A percentile compares a stretch with the other conserved stretches of the same genome.
These are phyloP conservation scores for Gypsophila paniculata DNA, from an alignment of 179 eudicot genomes.

Conservation along the genomic window DNA sequence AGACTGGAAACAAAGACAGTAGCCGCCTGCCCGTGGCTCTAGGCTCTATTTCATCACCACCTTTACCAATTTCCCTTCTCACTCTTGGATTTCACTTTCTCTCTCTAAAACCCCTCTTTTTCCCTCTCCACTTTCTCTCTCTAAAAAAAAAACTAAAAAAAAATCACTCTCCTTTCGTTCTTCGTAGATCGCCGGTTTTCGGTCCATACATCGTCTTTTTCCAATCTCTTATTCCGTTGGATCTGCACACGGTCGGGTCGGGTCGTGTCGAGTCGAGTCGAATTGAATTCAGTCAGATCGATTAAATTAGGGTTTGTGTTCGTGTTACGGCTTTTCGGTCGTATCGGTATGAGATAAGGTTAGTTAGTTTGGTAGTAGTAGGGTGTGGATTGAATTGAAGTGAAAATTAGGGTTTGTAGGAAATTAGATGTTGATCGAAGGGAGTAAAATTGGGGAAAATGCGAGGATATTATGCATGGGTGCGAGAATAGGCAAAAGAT, in stretches of 20 bases:
- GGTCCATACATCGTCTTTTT: background rate
- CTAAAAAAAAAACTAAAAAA: background rate
- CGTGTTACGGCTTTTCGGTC: background rate
- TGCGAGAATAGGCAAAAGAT: slow-evolving; percentile 34
- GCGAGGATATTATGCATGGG: slow-evolving; percentile 59
- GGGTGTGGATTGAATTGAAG: too few relatives aligned
- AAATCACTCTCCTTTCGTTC: background rate
- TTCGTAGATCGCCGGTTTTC: slow-evolving; percentile 4
- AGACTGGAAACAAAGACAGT: too few relatives aligned
- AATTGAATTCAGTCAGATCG: slow-evolving; percentile 29
- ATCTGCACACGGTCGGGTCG: background rate
- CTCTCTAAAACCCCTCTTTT: slow-evolving; percentile 16
- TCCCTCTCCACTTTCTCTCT: slow-evolving; percentile 9
- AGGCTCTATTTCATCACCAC: slow-evolving; percentile 11
- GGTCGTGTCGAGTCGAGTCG: slow-evolving; percentile 13
- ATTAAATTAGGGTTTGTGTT: slow-evolving; percentile 26
- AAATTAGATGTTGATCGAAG: slow-evolving; percentile 37
- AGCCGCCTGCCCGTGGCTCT: slow-evolving; percentile 24
- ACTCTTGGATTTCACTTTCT: slow-evolving; percentile 18
- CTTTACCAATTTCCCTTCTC: slow-evolving; percentile 17
- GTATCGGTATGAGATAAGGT: too few relatives aligned
- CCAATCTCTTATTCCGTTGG: background rate
- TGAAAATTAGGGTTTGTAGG: slow-evolving; percentile 44
- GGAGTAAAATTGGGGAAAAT: slow-evolving; percentile 47
- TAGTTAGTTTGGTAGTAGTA: too few relatives aligned